Conservation (phyloP, 2,329 filamentous ascomycete genomes). For the Trichoderma breve region DNA sequence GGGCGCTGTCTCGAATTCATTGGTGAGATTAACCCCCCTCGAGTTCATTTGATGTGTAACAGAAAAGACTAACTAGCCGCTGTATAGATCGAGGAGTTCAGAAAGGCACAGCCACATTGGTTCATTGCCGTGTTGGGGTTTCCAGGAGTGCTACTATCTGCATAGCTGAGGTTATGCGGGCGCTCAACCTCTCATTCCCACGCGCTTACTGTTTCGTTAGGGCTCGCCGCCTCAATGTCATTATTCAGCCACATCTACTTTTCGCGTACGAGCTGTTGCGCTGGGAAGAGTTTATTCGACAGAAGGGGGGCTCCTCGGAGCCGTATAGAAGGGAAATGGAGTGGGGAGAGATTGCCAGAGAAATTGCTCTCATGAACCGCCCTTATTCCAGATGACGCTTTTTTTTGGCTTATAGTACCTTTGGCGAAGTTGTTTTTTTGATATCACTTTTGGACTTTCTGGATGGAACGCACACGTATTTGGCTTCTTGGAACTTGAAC, state of each 20-base stretch:
- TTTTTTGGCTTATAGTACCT: not conserved
- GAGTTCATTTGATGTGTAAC: not conserved
- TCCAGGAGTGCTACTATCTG: slow-evolving; percentile 95
- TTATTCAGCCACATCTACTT: slow-evolving; percentile 92
- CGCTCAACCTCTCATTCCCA: slow-evolving; percentile 77
- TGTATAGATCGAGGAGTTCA: slow-evolving; percentile 69
- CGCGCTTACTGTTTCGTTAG: slow-evolving; percentile 95
- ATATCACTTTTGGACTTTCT: not conserved
- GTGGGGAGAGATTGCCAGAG: slow-evolving; percentile 83
- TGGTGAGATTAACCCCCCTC: slow-evolving; percentile 56
- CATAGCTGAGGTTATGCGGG: slow-evolving; percentile 96
- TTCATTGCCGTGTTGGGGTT: slow-evolving; percentile 95
- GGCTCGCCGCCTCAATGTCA: slow-evolving; percentile 89
- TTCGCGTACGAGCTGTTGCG: slow-evolving; percentile 95
- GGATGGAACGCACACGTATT: not conserved
- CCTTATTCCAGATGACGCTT: slow-evolving; percentile 72
- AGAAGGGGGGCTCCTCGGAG: slow-evolving; percentile 44
- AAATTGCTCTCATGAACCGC: slow-evolving; percentile 94
- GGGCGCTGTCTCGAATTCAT: slow-evolving; percentile 86
- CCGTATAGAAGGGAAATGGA: slow-evolving; percentile 74
- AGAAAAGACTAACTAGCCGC: not conserved
- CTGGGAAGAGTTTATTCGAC: slow-evolving; percentile 80
- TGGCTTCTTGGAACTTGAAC: not conserved
- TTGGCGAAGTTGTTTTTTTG: not conserved
- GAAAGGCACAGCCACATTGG: slow-evolving; percentile 79